Conservation (phyloP, 352 stramenopile species). For the Globisporangium nodosum region DNA sequence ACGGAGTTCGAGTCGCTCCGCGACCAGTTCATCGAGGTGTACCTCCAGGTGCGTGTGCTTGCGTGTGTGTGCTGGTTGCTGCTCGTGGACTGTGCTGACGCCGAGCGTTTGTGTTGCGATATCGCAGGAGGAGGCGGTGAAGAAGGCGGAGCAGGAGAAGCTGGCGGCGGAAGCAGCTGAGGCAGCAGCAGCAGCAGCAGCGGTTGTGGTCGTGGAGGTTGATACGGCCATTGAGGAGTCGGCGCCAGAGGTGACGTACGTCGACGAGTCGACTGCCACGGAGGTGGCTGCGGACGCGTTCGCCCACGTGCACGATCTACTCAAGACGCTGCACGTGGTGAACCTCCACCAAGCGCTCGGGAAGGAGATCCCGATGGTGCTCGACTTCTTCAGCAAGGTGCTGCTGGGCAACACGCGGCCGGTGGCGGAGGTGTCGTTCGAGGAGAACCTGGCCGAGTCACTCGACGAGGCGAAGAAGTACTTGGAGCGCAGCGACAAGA, state of each 20-base stretch:
- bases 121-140: conserved; percentile 29
- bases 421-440: conserved; percentile 68
- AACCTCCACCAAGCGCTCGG: conserved; percentile 65
- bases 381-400: conserved; percentile 84
- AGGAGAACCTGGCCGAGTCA: conserved; percentile 75
- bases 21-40: conserved; percentile 73
- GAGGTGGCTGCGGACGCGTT: conserved; percentile 25
- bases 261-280: conserved; percentile 10
- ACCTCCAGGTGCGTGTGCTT: conserved; percentile 19
- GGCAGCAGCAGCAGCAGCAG: conserved; percentile 13
- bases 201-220: conserved; percentile 2
- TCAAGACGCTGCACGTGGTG: conserved; percentile 77
- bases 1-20: conserved; percentile 68
- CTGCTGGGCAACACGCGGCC: conserved; percentile 75
- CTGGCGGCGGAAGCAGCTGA: conserved; percentile 2
- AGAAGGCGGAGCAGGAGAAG: conserved; percentile 20
- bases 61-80: neutral
- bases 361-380: conserved; percentile 72
- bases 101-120: no score
- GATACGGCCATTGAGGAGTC: neutral
- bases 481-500: conserved; percentile 53
- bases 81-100: no score
- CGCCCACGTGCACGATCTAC: conserved; percentile 51
- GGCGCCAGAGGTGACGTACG: neutral
- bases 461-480: conserved; percentile 77